Conservation (phyloP, 106 monocot genomes). For the Acorus gramineus region DNA sequence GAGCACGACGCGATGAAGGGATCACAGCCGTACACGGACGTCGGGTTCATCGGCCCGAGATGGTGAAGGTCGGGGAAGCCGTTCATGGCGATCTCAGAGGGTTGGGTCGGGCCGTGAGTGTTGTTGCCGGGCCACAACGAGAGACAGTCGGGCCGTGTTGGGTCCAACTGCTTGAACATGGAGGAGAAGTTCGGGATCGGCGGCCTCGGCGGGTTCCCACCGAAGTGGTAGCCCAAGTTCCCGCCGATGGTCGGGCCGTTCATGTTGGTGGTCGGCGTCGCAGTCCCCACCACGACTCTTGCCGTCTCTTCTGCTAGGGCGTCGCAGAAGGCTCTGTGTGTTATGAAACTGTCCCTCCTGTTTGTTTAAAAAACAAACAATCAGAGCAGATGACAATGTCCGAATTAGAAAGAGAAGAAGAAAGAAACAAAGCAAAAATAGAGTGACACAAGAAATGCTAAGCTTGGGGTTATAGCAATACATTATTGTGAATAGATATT, state of each 20-base stretch:
- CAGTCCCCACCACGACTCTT: conserved; percentile 21
- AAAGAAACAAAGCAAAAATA: conserved; percentile 1
- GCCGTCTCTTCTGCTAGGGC: conserved; percentile 59
- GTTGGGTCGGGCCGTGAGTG: neutral
- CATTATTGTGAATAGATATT: neutral
- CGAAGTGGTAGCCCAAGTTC: conserved; percentile 12
- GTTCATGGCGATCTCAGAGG: neutral
- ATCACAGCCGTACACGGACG: conserved; percentile 11
- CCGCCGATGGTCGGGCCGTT: neutral
- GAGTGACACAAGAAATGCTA: no score
- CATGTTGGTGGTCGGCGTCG: conserved; percentile 3
- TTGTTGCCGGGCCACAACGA: conserved; percentile 21
- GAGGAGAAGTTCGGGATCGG: conserved; percentile 19
- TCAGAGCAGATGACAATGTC: no score
- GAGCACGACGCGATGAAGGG: conserved; percentile 13
- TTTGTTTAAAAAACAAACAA: neutral
- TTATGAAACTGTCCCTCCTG: conserved; percentile 73
- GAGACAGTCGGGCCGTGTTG: neutral
- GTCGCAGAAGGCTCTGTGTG: conserved; percentile 69
- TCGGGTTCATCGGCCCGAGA: conserved; percentile 2
- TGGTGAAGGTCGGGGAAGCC: conserved; percentile 12
- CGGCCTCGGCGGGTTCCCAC: conserved; percentile 8
- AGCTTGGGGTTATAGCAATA: no score
- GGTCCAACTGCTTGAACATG: conserved; percentile 7
- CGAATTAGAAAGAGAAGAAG: neutral